Percentiles rank a stretch among this genome's conserved stretches.
phyloP scores from a whole-genome alignment of 768 basidiomycete species.

The Kwoniella mangroviensis region DNA sequence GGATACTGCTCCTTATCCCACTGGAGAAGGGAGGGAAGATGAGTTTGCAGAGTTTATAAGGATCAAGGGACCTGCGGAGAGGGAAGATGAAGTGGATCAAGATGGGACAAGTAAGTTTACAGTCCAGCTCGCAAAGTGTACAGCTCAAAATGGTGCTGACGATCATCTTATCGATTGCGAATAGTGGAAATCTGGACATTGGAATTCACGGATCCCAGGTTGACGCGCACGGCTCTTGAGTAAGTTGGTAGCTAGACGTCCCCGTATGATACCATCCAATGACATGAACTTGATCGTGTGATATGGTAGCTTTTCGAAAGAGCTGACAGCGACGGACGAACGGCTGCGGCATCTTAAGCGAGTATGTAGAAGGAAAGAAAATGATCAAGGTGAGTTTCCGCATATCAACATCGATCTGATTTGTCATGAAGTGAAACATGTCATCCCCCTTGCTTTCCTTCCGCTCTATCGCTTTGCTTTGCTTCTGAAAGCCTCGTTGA shows the following conservation, averaged over 20 bases:
- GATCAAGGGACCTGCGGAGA: slow-evolving; percentile 46
- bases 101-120: slow-evolving; percentile 38
- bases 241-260: slow-evolving; percentile 16
- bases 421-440: background rate
- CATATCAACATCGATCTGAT: background rate
- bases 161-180: no score
- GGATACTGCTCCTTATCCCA: background rate
- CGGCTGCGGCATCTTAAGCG: slow-evolving; percentile 48
- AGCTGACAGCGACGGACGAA: slow-evolving; percentile 28
- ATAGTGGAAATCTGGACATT: slow-evolving; percentile 52
- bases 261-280: background rate
- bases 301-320: slow-evolving; percentile 35
- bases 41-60: slow-evolving; percentile 35
- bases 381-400: slow-evolving; percentile 21
- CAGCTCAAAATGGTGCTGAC: background rate
- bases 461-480: background rate
- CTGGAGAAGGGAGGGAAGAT: slow-evolving; percentile 8
- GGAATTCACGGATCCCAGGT: slow-evolving; percentile 39
- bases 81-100: slow-evolving; percentile 41
- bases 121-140: background rate
- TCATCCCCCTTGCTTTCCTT: background rate
- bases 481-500: no score
- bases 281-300: background rate
- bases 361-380: slow-evolving; percentile 34
- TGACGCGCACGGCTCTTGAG: slow-evolving; percentile 43